Evolutionary conservation across 176 grass and related monocot species (phyloP), one percentile per base, ranked within the genome.

Genomic region (Saccharum officinarum): DNA sequence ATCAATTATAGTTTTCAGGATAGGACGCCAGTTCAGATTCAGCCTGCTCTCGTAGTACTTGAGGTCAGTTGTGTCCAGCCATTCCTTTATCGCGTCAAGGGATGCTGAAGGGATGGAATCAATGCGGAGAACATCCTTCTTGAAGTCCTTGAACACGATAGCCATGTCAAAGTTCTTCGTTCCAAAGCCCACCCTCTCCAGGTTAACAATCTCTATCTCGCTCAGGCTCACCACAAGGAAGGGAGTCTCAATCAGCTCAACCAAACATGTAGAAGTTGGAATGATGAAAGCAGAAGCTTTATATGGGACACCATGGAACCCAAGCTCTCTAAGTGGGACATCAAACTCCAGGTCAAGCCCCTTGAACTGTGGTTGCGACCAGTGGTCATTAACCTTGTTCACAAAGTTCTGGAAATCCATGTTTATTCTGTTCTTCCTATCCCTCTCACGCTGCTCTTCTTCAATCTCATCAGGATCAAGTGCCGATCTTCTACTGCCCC

Each of bases 381-480:
- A 92, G 23, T 90, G 79, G 10, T 89, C 91, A 80, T 88, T 87
- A 54, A 98, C 95, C 80, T 88, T 91, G 69, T 91, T 95, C 72
- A 98, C 92, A 87, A 92, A 98, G 50, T 54, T 54, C 50, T 54
- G 50, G 50, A 98, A 98, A n/a, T 85, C 85, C 85, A 91, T 86
- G 38, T 95, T 92, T 72, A 98, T 93, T 55, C 73, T 83, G 45
- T 91, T 95, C 79, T 89, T 95, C 16, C 91, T 73, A 46, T 92
- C 87, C 88, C 87, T 95, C 57, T 95, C 92, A 86, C 91, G 92
- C 67, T 98, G 91, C 60, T 98, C 95, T 87, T 98, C 91, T 86
- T 97, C 91, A 67, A 98, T 95, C 62, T 98, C 95, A 83, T 98
- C 92, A 69, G 92, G 95, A 90, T 98, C 95, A 77, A 92, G 82